phyloP scores from a whole-genome alignment of 192 early-diverging fungal species.

The Podila horticola region DNA sequence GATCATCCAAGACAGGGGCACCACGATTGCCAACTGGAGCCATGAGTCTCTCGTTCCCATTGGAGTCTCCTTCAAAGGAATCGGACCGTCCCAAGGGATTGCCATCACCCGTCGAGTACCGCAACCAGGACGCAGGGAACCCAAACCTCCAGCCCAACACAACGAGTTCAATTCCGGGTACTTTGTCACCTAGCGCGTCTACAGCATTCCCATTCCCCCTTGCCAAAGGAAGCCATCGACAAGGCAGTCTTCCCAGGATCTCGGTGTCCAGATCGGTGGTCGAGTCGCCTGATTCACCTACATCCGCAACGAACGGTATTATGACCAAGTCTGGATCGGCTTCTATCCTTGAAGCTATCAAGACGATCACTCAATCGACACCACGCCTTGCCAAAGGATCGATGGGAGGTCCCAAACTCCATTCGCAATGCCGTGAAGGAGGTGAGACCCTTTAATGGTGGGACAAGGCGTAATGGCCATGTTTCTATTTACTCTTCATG shows the following conservation, averaged over 20 bases:
- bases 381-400: slow-evolving; percentile 14
- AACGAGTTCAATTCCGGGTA: background rate
- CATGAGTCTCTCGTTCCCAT: background rate
- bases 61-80: background rate
- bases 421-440: slow-evolving; percentile 7
- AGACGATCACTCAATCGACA: slow-evolving; percentile 26
- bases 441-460: slow-evolving; percentile 4
- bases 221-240: background rate
- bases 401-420: background rate
- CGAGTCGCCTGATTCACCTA: background rate
- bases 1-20: background rate
- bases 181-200: background rate
- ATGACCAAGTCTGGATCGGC: background rate
- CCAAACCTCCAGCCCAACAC: background rate
- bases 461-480: background rate
- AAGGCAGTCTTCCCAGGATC: slow-evolving; percentile 1
- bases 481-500: background rate
- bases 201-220: background rate
- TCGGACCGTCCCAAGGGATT: background rate
- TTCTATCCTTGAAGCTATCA: slow-evolving; percentile 21
- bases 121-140: background rate
- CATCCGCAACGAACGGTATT: background rate
- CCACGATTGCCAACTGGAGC: background rate
- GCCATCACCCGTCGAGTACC: background rate
- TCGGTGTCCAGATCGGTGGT: background rate